Evolutionary conservation across 2,329 filamentous ascomycete species (phyloP), one percentile per base, ranked within the genome.

Genomic region (Stemphylium beticola): DNA sequence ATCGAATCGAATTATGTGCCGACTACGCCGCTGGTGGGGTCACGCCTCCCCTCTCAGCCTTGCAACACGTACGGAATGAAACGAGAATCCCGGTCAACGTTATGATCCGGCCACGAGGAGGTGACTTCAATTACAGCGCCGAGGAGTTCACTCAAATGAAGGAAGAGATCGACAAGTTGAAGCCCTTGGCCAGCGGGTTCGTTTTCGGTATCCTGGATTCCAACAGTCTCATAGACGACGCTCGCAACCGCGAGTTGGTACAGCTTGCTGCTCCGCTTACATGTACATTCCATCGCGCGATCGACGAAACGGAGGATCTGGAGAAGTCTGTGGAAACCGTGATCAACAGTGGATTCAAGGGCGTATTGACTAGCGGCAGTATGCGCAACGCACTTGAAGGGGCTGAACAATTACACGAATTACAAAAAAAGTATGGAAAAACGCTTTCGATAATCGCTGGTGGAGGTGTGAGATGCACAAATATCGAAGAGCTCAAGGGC

Each of bases 241-340:
- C 54, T n/a, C 68, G 74, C 18, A 82, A 78, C 42, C 60, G 53
- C 18, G 68, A 76, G 41, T 65, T 84, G 5, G 76, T 85, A 0
- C 49, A 64, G 11, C 56, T 75, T 3, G 80, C 81, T 1, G 64
- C 58, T 2, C 74, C 76, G 3, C 62, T 76, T 22, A 77, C 79
- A 2, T 84, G 81, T 62, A 84, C 82, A 2, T 85, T 85, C 47
- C 82, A 85, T 62, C 76, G 82, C 7, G 83, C 82, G 0, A 81
- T 85, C 57, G 83, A 85, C 61, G 60, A 73, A 37, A 74, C 79
- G 0, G 32, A 38, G 4, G 66, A 75, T 57, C 47, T 67, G 11
- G 51, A 63, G 0, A 46, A 62, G 39, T 76, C 71, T 1, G 61
- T 79, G 9, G 66, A 76, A 8, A 69, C 69, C 15, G 67, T 82